Evolutionary conservation across 2,329 filamentous ascomycete species (phyloP).

Genomic region (Aphanocladium album): DNA sequence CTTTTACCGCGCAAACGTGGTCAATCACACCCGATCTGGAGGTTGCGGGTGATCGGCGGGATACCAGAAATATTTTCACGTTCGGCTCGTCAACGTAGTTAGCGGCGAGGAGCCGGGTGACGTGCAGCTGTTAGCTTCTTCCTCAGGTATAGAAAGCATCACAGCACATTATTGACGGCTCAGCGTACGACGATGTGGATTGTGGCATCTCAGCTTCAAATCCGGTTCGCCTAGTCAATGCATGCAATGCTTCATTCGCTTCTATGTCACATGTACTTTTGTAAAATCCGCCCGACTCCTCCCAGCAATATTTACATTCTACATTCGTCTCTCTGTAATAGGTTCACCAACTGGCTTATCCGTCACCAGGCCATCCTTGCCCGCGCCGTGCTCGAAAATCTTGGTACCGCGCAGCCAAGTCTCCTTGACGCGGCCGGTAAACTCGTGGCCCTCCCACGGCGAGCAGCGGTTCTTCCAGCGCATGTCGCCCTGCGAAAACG

Average conservation of each 20-base stretch:
- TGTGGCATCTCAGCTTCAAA: too few species aligned
- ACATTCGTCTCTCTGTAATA: slow-evolving; percentile 56
- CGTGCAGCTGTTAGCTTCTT: not conserved
- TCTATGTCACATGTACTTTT: not conserved
- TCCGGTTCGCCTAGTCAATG: too few species aligned
- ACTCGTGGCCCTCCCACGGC: slow-evolving; percentile 77
- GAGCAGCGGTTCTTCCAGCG: slow-evolving; percentile 91
- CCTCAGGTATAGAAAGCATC: too few species aligned
- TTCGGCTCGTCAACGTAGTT: too few species aligned
- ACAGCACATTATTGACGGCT: too few species aligned
- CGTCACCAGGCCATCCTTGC: slow-evolving; percentile 45
- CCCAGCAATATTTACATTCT: slow-evolving; percentile 2
- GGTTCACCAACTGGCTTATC: slow-evolving; percentile 44
- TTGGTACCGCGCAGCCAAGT: slow-evolving; percentile 77
- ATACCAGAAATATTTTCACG: too few species aligned
- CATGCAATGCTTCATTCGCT: not conserved
- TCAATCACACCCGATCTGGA: slow-evolving; percentile 10
- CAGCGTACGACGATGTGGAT: too few species aligned
- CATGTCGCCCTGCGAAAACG: slow-evolving; percentile 72
- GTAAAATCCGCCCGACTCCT: not conserved
- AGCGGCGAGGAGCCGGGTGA: too few species aligned
- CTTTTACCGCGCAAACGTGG: slow-evolving; percentile 17
- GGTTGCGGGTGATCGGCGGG: too few species aligned
- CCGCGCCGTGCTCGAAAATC: slow-evolving; percentile 65
- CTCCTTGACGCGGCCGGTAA: slow-evolving; percentile 74